phyloP scores from a whole-genome alignment of 2,329 filamentous ascomycete genomes.

The Calonectria naviculata region DNA sequence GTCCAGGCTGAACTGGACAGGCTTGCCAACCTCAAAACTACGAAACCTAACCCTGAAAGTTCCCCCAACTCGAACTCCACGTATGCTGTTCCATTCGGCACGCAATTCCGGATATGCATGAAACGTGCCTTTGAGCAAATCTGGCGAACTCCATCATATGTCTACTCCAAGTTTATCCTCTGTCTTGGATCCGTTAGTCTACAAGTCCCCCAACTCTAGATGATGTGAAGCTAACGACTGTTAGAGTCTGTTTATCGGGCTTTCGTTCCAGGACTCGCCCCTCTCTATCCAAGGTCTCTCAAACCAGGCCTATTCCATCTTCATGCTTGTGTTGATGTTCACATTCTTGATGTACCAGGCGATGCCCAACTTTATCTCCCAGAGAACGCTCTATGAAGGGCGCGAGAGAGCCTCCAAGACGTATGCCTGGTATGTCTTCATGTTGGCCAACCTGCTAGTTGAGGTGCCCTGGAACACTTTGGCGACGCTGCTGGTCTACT shows the following conservation, averaged over 20 bases:
- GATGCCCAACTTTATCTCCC: slow-evolving; percentile 76
- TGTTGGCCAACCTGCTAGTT: slow-evolving; percentile 24
- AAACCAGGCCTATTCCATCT: slow-evolving; percentile 74
- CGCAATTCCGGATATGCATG: slow-evolving; percentile 43
- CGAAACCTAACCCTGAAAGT: not conserved
- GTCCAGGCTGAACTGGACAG: slow-evolving; percentile 72
- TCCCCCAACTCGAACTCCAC: slow-evolving; percentile 71
- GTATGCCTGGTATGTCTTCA: slow-evolving; percentile 51
- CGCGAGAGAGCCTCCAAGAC: slow-evolving; percentile 75
- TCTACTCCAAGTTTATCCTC: slow-evolving; percentile 63
- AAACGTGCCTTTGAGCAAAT: slow-evolving; percentile 45
- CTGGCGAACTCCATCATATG: slow-evolving; percentile 62
- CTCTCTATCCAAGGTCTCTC: slow-evolving; percentile 69
- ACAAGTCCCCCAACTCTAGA: no score
- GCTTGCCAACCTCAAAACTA: slow-evolving; percentile 65
- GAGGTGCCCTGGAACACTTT: slow-evolving; percentile 28
- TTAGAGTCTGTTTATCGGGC: slow-evolving; percentile 22
- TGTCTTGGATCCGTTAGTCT: slow-evolving; percentile 10
- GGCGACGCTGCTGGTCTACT: slow-evolving; percentile 19
- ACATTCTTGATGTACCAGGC: slow-evolving; percentile 66
- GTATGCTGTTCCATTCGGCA: slow-evolving; percentile 37
- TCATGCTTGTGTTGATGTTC: slow-evolving; percentile 76
- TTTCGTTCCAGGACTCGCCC: slow-evolving; percentile 20
- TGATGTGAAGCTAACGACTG: not conserved
- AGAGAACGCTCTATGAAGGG: slow-evolving; percentile 74